phyloP scores from a whole-genome alignment of 805 yeast species.

The Ogataea saltuana region DNA sequence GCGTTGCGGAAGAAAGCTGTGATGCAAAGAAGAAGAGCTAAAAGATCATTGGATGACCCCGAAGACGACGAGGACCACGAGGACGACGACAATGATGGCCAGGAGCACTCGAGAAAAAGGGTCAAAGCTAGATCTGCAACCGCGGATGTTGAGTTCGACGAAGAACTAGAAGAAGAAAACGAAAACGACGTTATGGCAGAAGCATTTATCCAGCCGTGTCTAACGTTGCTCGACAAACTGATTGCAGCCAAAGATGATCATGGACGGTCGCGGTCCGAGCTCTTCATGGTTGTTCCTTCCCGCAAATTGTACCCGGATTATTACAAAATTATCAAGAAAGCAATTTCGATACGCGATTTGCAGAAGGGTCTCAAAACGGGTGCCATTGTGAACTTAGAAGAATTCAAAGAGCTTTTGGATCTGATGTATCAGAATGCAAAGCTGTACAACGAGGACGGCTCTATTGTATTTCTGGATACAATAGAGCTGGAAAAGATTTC shows the following conservation, averaged over 20 bases:
- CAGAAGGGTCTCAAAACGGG: constrained; percentile 46
- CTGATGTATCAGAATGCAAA: constrained; percentile 69
- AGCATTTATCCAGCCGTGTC: constrained; percentile 21
- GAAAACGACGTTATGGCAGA: constrained; percentile 15
- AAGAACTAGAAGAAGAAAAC: constrained; percentile 14
- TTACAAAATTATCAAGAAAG: constrained; percentile 59
- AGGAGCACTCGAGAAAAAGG: constrained; percentile 6
- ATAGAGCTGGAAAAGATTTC: constrained; percentile 42
- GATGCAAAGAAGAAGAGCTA: constrained; percentile 41
- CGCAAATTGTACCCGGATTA: constrained; percentile 82
- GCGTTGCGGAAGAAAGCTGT: constrained; percentile 51
- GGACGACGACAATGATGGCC: not conserved
- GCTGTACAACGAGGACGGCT: constrained; percentile 66
- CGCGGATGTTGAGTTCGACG: constrained; percentile 10
- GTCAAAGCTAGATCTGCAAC: constrained; percentile 3
- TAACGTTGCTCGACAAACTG: constrained; percentile 45
- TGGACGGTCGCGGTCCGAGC: constrained; percentile 48
- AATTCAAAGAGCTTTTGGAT: constrained; percentile 50
- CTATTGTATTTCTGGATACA: constrained; percentile 64
- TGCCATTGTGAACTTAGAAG: constrained; percentile 41
- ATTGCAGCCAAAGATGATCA: constrained; percentile 44
- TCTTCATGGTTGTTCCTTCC: constrained; percentile 75
- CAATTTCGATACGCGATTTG: constrained; percentile 59
- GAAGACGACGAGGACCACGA: constrained; percentile 4
- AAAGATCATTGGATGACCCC: constrained; percentile 19